These are phyloP conservation scores for Periconia digitata DNA, from an alignment of 2,329 filamentous ascomycete genomes.

Conservation along the genomic window DNA sequence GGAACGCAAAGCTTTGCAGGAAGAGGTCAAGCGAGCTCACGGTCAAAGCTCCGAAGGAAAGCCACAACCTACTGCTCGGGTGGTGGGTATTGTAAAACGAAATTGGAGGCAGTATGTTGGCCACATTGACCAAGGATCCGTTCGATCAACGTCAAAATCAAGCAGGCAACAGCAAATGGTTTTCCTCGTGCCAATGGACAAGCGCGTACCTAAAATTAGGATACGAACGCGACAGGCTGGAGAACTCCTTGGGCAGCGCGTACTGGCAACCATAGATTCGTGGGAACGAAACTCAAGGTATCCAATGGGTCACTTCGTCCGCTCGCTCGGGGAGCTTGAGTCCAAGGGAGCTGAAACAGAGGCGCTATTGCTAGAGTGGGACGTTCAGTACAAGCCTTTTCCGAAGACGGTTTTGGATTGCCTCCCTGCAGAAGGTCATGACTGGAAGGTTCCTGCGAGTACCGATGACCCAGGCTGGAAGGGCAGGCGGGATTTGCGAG, in stretches of 20 bases:
- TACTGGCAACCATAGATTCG: slow-evolving; percentile 89
- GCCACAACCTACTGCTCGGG: slow-evolving; percentile 85
- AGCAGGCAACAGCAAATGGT: slow-evolving; percentile 87
- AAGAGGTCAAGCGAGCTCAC: slow-evolving; percentile 86
- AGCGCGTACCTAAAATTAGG: slow-evolving; percentile 93
- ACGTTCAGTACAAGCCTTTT: slow-evolving; percentile 97
- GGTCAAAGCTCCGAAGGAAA: slow-evolving; percentile 73
- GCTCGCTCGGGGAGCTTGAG: slow-evolving; percentile 89
- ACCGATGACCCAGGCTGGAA: slow-evolving; percentile 83
- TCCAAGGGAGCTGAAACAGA: slow-evolving; percentile 98
- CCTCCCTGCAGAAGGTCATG: slow-evolving; percentile 84
- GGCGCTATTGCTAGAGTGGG: slow-evolving; percentile 88
- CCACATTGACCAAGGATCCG: slow-evolving; percentile 85
- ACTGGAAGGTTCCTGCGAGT: slow-evolving; percentile 86
- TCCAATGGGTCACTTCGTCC: slow-evolving; percentile 89
- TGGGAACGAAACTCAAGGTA: slow-evolving; percentile 95
- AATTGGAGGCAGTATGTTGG: slow-evolving; percentile 99
- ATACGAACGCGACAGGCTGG: slow-evolving; percentile 87
- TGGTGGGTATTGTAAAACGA: slow-evolving; percentile 89
- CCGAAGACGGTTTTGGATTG: slow-evolving; percentile 95
- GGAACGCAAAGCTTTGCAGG: slow-evolving; percentile 83
- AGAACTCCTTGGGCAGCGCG: slow-evolving; percentile 85
- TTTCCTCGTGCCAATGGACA: slow-evolving; percentile 97
- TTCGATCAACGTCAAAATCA: slow-evolving; percentile 70
- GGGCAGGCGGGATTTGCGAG: slow-evolving; percentile 79